Evolutionary conservation across 176 grass and related monocot genomes (phyloP).

Genomic region (Canna indica): DNA sequence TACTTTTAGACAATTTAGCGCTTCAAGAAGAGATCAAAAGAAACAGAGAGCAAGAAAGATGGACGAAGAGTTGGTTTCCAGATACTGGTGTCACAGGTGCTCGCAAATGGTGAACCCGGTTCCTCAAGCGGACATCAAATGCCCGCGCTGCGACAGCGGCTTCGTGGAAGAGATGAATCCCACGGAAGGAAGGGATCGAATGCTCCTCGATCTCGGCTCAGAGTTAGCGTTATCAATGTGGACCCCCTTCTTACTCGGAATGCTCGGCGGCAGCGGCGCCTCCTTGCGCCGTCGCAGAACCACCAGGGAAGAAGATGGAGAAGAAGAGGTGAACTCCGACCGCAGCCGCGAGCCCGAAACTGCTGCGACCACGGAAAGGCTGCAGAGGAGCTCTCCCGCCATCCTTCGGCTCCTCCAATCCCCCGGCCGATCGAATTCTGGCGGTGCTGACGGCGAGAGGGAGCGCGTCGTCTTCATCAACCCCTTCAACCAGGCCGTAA

Average conservation of each 20-base stretch:
- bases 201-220: conserved; percentile 26
- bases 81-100: conserved; percentile 80
- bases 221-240: conserved; percentile 40
- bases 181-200: conserved; percentile 18
- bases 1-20: too few relatives aligned
- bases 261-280: conserved; percentile 29
- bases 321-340: conserved; percentile 14
- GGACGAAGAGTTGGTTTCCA: conserved; percentile 29
- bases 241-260: conserved; percentile 45
- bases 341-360: conserved; percentile 46
- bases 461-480: conserved; percentile 43
- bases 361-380: conserved; percentile 34
- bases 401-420: conserved; percentile 50
- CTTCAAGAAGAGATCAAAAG: not conserved
- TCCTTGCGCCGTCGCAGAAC: conserved; percentile 5
- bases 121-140: conserved; percentile 52
- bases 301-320: conserved; percentile 25
- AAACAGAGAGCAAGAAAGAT: conserved; percentile 16
- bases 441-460: conserved; percentile 2
- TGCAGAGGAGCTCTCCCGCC: conserved; percentile 33
- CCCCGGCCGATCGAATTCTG: conserved; percentile 30
- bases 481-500: conserved; percentile 61
- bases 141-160: conserved; percentile 50
- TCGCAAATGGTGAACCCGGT: conserved; percentile 38
- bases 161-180: conserved; percentile 80